Evolutionary conservation across 805 yeast genomes (phyloP).

Genomic region (Phaffomyces opuntiae): DNA sequence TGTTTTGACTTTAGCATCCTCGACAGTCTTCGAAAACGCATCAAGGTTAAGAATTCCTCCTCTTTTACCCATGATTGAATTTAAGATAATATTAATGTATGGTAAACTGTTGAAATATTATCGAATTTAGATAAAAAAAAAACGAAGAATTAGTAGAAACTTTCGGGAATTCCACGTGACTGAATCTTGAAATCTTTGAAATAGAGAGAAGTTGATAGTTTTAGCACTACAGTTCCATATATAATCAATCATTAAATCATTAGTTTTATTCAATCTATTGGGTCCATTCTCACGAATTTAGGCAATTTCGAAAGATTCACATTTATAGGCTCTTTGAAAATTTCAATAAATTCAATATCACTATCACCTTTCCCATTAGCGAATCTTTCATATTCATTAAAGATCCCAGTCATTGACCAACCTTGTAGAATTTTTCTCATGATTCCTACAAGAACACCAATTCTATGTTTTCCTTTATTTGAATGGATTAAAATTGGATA

Average conservation of each 20-base stretch:
- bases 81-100: too few relatives aligned
- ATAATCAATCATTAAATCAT: not conserved
- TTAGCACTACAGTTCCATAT: not conserved
- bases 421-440: slow-evolving; percentile 82
- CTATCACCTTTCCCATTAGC: slow-evolving; percentile 92
- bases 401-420: slow-evolving; percentile 89
- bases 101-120: too few relatives aligned
- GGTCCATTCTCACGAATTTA: slow-evolving; percentile 41
- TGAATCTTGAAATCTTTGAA: too few relatives aligned
- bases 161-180: not conserved
- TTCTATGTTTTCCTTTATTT: slow-evolving; percentile 93
- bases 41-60: slow-evolving; percentile 50
- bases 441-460: slow-evolving; percentile 89
- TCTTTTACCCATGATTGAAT: slow-evolving; percentile 17
- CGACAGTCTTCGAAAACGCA: slow-evolving; percentile 91
- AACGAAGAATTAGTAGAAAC: too few relatives aligned
- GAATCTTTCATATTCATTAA: slow-evolving; percentile 88
- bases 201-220: too few relatives aligned
- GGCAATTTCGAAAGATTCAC: slow-evolving; percentile 49
- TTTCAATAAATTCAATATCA: slow-evolving; percentile 85
- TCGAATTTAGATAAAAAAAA: too few relatives aligned
- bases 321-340: slow-evolving; percentile 58
- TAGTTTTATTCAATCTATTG: not conserved
- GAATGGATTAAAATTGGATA: slow-evolving; percentile 89
- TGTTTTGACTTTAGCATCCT: slow-evolving; percentile 85